These are phyloP conservation scores for Eruca vesicaria DNA, from an alignment of 441 rosid species.

Conservation along the genomic window DNA sequence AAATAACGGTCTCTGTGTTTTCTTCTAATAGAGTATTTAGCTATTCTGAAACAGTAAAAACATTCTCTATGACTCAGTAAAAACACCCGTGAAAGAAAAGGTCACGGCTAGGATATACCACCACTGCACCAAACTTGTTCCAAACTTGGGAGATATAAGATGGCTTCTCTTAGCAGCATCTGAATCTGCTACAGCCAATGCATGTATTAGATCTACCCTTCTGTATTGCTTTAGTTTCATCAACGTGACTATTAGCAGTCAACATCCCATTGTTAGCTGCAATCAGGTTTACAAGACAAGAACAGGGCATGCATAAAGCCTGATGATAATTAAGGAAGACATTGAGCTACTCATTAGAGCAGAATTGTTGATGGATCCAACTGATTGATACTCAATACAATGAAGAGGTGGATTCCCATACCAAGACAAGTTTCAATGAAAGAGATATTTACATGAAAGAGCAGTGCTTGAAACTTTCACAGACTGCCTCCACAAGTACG, in stretches of 20 bases:
- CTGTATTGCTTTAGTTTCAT: no score
- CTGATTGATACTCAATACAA: slow-evolving; percentile 29
- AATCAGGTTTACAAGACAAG: slow-evolving; percentile 11
- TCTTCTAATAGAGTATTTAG: no score
- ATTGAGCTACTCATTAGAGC: background rate
- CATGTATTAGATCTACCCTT: no score
- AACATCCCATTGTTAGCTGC: slow-evolving; percentile 9
- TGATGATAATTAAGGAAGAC: slow-evolving; percentile 14
- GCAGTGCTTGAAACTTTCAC: slow-evolving; percentile 51
- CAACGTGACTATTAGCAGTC: background rate
- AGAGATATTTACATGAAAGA: slow-evolving; percentile 39
- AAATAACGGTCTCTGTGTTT: no score
- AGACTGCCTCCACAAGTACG: slow-evolving; percentile 48
- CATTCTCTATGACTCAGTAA: no score
- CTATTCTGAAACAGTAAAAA: no score
- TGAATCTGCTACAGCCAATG: slow-evolving; percentile 38
- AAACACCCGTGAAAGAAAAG: no score
- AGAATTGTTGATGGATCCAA: slow-evolving; percentile 18
- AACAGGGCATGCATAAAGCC: background rate
- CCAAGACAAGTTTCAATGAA: background rate
- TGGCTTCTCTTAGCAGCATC: slow-evolving; percentile 51
- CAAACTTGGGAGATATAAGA: slow-evolving; percentile 42
- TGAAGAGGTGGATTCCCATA: slow-evolving; percentile 14
- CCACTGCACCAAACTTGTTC: slow-evolving; percentile 39
- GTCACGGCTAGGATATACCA: slow-evolving; percentile 38